Percentiles rank a stretch among this genome's conserved stretches.
Evolutionary conservation across 441 rosid genomes (phyloP).

Genomic region (Gossypium davidsonii): DNA sequence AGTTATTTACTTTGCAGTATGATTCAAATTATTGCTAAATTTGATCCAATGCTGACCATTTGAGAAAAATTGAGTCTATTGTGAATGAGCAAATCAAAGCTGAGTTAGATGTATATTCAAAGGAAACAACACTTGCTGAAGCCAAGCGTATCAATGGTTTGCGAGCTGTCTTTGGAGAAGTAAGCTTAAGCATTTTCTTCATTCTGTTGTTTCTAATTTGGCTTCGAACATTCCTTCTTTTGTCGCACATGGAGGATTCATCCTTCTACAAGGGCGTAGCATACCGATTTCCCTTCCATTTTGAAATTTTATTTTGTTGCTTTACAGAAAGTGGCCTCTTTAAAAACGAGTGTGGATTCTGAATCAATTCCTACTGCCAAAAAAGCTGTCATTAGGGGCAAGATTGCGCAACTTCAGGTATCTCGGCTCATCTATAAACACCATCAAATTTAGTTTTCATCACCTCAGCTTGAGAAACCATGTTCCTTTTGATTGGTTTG

Average conservation of each 20-base stretch:
- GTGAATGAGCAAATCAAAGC: slow-evolving; percentile 83
- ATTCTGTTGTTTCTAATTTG: background rate
- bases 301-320: slow-evolving; percentile 12
- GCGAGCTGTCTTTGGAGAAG: slow-evolving; percentile 97
- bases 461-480: no score
- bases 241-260: background rate
- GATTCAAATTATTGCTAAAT: slow-evolving; percentile 6
- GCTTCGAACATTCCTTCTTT: slow-evolving; percentile 7
- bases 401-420: slow-evolving; percentile 75
- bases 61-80: slow-evolving; percentile 73
- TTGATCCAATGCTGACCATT: slow-evolving; percentile 41
- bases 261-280: no score
- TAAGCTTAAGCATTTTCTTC: slow-evolving; percentile 12
- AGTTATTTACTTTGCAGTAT: background rate
- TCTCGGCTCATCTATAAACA: background rate
- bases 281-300: background rate
- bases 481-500: background rate
- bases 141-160: slow-evolving; percentile 73
- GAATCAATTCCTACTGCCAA: slow-evolving; percentile 75
- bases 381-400: slow-evolving; percentile 76
- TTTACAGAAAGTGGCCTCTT: slow-evolving; percentile 67
- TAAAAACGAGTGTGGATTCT: slow-evolving; percentile 66
- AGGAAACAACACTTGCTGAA: slow-evolving; percentile 66
- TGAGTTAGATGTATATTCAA: slow-evolving; percentile 73
- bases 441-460: background rate